Conservation (phyloP, 805 yeast genomes). For the Lipomyces kockii region DNA sequence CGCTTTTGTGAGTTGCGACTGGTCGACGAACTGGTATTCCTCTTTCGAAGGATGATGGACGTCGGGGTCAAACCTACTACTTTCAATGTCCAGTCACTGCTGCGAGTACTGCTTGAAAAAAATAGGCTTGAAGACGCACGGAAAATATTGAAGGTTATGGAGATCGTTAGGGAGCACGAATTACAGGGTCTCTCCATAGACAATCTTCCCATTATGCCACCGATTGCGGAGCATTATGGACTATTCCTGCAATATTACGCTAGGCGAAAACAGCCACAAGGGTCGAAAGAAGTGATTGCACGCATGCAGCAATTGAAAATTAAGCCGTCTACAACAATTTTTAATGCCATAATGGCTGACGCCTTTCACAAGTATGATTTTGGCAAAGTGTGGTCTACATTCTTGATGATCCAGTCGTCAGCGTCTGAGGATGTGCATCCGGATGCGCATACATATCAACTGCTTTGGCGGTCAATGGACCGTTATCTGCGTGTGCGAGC, state of each 20-base stretch:
- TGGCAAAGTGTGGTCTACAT: conserved; percentile 10
- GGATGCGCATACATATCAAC: conserved; percentile 16
- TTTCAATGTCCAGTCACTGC: conserved; percentile 17
- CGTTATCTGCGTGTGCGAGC: conserved; percentile 16
- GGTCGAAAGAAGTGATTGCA: conserved; percentile 4
- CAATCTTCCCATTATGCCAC: conserved; percentile 5
- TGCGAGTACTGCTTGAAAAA: conserved; percentile 16
- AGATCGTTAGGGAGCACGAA: conserved; percentile 11
- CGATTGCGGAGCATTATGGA: conserved; percentile 27
- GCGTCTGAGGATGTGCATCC: conserved; percentile 13
- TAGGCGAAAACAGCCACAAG: conserved; percentile 18
- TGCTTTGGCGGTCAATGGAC: conserved; percentile 26
- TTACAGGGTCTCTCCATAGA: conserved; percentile 11
- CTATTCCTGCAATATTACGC: conserved; percentile 28
- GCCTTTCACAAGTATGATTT: conserved; percentile 19
- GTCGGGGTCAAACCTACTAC: conserved; percentile 14
- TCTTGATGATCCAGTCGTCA: background rate
- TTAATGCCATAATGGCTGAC: conserved; percentile 20
- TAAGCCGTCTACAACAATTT: conserved; percentile 15
- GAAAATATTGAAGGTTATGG: conserved; percentile 14
- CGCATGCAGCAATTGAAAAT: conserved; percentile 24
- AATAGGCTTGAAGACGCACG: conserved; percentile 14
- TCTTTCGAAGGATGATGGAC: conserved; percentile 10
- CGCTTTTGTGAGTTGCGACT: conserved; percentile 20
- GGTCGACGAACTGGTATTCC: conserved; percentile 11